Percentiles rank a stretch among this genome's conserved stretches.
Conservation (phyloP, 805 yeast genomes). For the Candida golubevii region DNA sequence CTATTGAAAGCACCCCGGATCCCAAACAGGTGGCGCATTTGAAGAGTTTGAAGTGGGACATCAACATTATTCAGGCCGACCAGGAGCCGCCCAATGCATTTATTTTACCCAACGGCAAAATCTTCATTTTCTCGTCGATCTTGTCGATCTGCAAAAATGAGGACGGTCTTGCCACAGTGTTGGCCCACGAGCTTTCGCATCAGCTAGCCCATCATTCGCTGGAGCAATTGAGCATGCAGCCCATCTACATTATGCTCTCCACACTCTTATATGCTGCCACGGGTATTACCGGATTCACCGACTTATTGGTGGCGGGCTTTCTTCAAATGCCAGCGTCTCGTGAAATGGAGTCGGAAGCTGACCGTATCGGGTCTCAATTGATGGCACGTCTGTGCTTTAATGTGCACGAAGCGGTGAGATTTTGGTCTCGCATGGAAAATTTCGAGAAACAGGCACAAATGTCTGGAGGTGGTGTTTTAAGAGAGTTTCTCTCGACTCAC, state of each 20-base stretch:
- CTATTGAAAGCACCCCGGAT: conserved; percentile 34
- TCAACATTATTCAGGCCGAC: conserved; percentile 63
- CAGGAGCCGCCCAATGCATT: conserved; percentile 90
- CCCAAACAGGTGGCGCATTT: conserved; percentile 32
- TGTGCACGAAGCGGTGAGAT: conserved; percentile 64
- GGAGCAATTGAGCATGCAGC: conserved; percentile 76
- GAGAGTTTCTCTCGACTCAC: conserved; percentile 78
- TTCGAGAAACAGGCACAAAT: conserved; percentile 23
- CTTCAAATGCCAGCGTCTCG: conserved; percentile 82
- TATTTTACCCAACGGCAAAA: conserved; percentile 94
- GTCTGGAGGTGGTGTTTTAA: conserved; percentile 25
- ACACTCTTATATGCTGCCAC: conserved; percentile 48
- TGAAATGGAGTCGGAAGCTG: conserved; percentile 95
- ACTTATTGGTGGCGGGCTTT: conserved; percentile 49
- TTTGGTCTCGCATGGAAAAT: conserved; percentile 79
- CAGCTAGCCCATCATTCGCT: conserved; percentile 89
- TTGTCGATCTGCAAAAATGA: conserved; percentile 74
- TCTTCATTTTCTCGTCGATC: conserved; percentile 79
- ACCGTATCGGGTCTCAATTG: conserved; percentile 85
- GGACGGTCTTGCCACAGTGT: conserved; percentile 92
- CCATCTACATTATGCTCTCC: conserved; percentile 57
- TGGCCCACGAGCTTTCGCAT: conserved; percentile 92
- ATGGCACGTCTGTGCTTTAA: conserved; percentile 89
- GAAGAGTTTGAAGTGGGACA: conserved; percentile 60
- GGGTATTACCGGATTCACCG: conserved; percentile 58